Evolutionary conservation across 345 rosid genomes (phyloP).

Genomic region (Euclidium syriacum): DNA sequence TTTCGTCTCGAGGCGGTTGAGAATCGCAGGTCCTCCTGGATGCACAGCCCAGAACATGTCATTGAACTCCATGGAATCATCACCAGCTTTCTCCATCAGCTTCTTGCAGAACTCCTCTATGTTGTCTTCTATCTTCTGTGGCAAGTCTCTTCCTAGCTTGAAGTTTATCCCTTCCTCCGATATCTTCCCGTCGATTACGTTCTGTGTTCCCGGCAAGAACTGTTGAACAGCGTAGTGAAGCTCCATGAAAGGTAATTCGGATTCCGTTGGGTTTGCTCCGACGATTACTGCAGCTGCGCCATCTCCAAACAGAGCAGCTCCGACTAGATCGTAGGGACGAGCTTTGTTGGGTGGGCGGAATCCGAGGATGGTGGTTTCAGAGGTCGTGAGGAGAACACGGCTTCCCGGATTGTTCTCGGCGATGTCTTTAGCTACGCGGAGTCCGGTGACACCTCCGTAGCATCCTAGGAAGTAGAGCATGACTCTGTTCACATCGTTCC

Average conservation of each 20-base stretch:
- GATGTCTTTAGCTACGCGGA: slow-evolving; percentile 90
- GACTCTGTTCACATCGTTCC: slow-evolving; percentile 63
- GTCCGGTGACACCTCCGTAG: slow-evolving; percentile 88
- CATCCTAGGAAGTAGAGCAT: slow-evolving; percentile 92
- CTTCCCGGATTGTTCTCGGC: slow-evolving; percentile 96
- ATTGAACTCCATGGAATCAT: slow-evolving; percentile 41
- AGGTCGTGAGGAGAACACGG: slow-evolving; percentile 70
- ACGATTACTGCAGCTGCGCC: slow-evolving; percentile 85
- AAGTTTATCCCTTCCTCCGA: slow-evolving; percentile 87
- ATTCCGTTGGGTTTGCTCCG: slow-evolving; percentile 54
- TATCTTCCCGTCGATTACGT: slow-evolving; percentile 70
- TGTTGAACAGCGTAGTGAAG: slow-evolving; percentile 73
- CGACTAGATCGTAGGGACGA: slow-evolving; percentile 88
- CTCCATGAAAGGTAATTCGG: slow-evolving; percentile 85
- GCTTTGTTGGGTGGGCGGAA: slow-evolving; percentile 82
- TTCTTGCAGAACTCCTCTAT: slow-evolving; percentile 76
- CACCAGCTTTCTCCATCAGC: slow-evolving; percentile 47
- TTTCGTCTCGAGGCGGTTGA: slow-evolving; percentile 62
- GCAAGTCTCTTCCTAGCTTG: slow-evolving; percentile 88
- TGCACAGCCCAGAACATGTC: slow-evolving; percentile 94
- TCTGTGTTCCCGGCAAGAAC: slow-evolving; percentile 78
- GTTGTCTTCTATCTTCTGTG: slow-evolving; percentile 81
- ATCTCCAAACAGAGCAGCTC: slow-evolving; percentile 92
- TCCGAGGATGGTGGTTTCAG: slow-evolving; percentile 89
- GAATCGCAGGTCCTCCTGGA: slow-evolving; percentile 93